Evolutionary conservation across 352 stramenopile genomes (phyloP).

Genomic region (Pythium utonaiense): DNA sequence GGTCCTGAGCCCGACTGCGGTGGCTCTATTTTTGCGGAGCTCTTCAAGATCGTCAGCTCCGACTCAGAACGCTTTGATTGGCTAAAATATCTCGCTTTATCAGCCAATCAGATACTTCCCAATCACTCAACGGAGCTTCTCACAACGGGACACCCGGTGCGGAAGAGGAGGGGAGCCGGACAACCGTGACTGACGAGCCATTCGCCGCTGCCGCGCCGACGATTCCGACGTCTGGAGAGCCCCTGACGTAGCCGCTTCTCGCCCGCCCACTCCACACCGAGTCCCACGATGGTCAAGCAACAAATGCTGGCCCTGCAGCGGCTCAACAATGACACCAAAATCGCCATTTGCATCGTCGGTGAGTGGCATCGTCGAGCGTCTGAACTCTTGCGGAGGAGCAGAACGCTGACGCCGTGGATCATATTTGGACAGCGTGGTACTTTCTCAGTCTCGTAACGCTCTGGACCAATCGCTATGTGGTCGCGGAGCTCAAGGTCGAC

Average conservation of each 20-base stretch:
- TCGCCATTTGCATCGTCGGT: conserved; percentile 60
- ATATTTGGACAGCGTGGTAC: conserved; percentile 60
- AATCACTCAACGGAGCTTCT: neutral
- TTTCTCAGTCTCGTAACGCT: conserved; percentile 74
- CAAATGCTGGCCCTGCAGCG: neutral
- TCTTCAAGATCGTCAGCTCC: neutral
- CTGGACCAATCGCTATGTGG: conserved; percentile 83
- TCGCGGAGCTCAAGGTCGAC: conserved; percentile 68
- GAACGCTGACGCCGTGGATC: neutral
- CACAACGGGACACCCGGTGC: neutral
- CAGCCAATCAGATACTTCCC: neutral
- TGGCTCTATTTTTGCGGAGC: conserved; percentile 16
- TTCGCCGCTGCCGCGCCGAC: neutral
- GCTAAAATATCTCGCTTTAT: neutral
- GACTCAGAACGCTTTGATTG: neutral
- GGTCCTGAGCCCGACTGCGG: neutral
- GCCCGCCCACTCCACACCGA: neutral
- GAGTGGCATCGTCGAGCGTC: conserved; percentile 5
- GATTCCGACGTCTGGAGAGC: neutral
- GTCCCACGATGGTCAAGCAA: conserved; percentile 12
- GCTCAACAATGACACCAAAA: conserved; percentile 48
- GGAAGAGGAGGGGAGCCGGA: neutral
- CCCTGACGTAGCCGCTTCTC: neutral
- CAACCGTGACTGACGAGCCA: neutral
- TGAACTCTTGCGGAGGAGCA: neutral